Percentiles rank a stretch among this genome's conserved stretches.
phyloP scores from a whole-genome alignment of 2,329 filamentous ascomycete genomes.

The Trichophyton simii region DNA sequence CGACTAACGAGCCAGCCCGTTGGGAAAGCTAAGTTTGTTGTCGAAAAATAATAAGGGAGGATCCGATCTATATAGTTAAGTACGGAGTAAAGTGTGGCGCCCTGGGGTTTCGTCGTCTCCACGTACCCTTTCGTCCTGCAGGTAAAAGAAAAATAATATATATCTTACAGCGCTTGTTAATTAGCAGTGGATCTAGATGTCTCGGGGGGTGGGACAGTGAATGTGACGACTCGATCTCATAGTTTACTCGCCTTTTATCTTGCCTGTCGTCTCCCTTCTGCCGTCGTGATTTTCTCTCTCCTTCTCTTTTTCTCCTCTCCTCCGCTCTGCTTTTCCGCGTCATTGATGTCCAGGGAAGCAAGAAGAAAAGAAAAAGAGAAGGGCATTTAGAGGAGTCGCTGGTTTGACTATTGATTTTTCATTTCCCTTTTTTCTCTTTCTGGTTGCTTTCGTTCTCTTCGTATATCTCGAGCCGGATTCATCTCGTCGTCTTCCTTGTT shows the following conservation, averaged over 20 bases:
- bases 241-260: not conserved
- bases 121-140: not conserved
- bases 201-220: slow-evolving; percentile 2
- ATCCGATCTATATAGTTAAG: not conserved
- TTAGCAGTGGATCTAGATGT: slow-evolving; percentile 5
- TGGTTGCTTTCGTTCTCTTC: not conserved
- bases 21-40: not conserved
- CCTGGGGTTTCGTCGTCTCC: not conserved
- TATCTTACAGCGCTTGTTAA: slow-evolving; percentile 3
- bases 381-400: not conserved
- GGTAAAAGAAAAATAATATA: slow-evolving; percentile 2
- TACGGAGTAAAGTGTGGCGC: not conserved
- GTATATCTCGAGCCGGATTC: not conserved
- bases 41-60: not conserved
- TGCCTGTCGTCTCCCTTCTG: not conserved
- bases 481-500: not conserved
- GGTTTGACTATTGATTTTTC: not conserved
- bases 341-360: not conserved
- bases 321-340: not conserved
- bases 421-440: not conserved
- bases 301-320: not conserved
- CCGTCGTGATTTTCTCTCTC: not conserved
- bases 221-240: slow-evolving; percentile 3
- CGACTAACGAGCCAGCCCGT: slow-evolving; percentile 1
- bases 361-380: not conserved